These are phyloP conservation scores for Musa itinerans DNA, from an alignment of 176 grass and related monocot genomes.

Conservation along the genomic window DNA sequence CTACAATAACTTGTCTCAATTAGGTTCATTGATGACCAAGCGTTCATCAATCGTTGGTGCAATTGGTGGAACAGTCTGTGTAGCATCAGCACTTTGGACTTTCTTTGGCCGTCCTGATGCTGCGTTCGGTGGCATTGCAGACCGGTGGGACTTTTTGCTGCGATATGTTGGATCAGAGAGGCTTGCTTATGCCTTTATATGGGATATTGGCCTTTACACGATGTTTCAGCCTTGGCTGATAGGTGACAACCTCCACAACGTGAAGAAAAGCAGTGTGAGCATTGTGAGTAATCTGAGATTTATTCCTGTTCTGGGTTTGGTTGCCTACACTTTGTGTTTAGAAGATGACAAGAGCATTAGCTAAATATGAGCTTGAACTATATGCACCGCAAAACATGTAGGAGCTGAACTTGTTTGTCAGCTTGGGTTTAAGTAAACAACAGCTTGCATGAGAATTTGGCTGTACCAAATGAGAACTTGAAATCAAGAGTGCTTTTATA, in stretches of 20 bases:
- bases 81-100: constrained; percentile 53
- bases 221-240: constrained; percentile 95
- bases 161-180: constrained; percentile 60
- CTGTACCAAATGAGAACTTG: too few species aligned
- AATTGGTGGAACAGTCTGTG: constrained; percentile 38
- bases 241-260: constrained; percentile 61
- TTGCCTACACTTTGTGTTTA: constrained; percentile 60
- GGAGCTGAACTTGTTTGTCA: neutral
- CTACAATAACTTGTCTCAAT: constrained; percentile 28
- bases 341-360: constrained; percentile 11
- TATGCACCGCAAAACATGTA: neutral
- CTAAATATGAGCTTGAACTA: neutral
- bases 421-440: too few species aligned
- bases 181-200: constrained; percentile 69
- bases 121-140: constrained; percentile 44
- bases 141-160: constrained; percentile 47
- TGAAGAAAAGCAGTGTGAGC: constrained; percentile 26
- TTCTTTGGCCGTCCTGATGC: constrained; percentile 40
- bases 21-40: constrained; percentile 54
- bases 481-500: too few species aligned
- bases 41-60: constrained; percentile 45
- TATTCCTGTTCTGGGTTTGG: constrained; percentile 61
- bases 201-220: constrained; percentile 74
- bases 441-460: too few species aligned
- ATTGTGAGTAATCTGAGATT: constrained; percentile 49